Evolutionary conservation across 1,284 basidiomycete genomes (phyloP), one percentile per base, ranked within the genome.

Genomic region (Irpex lacteus): DNA sequence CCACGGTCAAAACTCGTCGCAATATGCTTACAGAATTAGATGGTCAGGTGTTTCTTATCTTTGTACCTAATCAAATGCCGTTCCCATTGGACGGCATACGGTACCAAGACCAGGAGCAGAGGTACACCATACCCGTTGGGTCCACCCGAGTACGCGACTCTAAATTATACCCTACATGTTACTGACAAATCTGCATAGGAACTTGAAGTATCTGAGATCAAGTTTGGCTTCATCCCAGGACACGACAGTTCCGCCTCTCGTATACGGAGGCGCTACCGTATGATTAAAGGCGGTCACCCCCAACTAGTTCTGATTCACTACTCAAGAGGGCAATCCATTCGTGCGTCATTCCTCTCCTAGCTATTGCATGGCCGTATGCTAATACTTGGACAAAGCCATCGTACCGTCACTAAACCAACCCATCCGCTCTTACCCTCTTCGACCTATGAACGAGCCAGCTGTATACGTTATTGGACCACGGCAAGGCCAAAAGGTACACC

Each of bases 241-340:
- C 6, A 77, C 60, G 89, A 93, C 67, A 74, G 76, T 6, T 75
- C 73, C 63, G 91, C 91, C 21, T 88, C 81, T 73, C 85, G 91
- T 37, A 72, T 86, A 32, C 82, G 91, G 57, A 77, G 89, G 57
- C 84, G 90, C 4, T 94, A 84, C 72, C 86, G 91, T 40, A 78
- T 94, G 38, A 65, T 77, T 56, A 90, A 90, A 71, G 90, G 89
- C 19, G 89, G 90, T 0, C 84, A 90, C 68, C 82, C 86, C 0
- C 83, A 85, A 62, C 81, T 93, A 18, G 80, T 86, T 21, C 82
- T 93, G 13, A 82, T 92, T 0, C 90, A 93, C 70, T 94, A 92
- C 72, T 79, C 84, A 37, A 82, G 87, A 68, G 88, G 88, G 3
- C 85, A 81, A 36, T 68, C 79, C 11, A 78, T 82, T 60, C 81